These are phyloP conservation scores for Bonia amplexicaulis DNA, from an alignment of 176 grass and related monocot species.

Conservation along the genomic window DNA sequence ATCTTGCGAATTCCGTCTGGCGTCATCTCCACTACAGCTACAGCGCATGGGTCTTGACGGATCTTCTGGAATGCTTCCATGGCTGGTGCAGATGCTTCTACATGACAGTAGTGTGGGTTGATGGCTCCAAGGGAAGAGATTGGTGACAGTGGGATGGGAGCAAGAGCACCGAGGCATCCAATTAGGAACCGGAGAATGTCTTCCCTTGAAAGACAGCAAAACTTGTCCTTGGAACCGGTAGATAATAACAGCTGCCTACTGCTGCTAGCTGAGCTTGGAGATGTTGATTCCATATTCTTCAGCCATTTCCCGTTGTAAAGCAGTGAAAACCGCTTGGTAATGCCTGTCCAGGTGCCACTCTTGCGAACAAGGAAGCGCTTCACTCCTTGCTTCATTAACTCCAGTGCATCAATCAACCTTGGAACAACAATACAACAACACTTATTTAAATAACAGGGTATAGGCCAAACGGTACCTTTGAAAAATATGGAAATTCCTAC, in stretches of 20 bases:
- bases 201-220: constrained; percentile 84
- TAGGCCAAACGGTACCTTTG: not conserved
- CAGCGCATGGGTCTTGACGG: constrained; percentile 57
- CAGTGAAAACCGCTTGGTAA: constrained; percentile 82
- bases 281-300: constrained; percentile 54
- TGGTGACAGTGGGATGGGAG: constrained; percentile 68
- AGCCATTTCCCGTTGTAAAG: constrained; percentile 89
- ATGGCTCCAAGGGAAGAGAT: constrained; percentile 78
- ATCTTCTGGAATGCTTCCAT: constrained; percentile 68
- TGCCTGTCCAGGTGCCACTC: constrained; percentile 65
- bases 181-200: constrained; percentile 89
- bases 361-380: constrained; percentile 88
- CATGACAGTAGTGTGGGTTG: constrained; percentile 43
- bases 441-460: not conserved
- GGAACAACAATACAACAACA: not conserved
- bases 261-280: constrained; percentile 40
- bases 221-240: constrained; percentile 42
- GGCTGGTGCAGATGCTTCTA: constrained; percentile 56
- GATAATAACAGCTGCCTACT: constrained; percentile 17
- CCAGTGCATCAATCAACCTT: constrained; percentile 92
- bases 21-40: constrained; percentile 66
- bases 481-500: not conserved
- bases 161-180: constrained; percentile 85
- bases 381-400: constrained; percentile 92
- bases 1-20: constrained; percentile 60